A percentile compares a stretch with the other conserved stretches of the same genome.
phyloP scores from a whole-genome alignment of 2,329 filamentous ascomycete species.

The Phialophora tarda region DNA sequence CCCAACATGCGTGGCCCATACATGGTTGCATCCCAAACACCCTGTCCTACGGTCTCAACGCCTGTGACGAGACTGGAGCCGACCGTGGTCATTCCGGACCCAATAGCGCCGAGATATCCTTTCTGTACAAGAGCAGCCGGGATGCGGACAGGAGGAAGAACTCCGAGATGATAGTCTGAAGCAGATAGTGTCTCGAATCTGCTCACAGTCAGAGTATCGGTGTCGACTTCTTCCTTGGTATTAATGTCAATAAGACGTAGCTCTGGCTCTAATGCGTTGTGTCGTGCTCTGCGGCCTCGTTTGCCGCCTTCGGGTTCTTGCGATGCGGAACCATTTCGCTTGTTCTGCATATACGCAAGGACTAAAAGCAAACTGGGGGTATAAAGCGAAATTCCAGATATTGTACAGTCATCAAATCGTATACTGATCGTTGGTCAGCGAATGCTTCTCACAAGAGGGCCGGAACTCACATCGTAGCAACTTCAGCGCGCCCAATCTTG shows the following conservation, averaged over 20 bases:
- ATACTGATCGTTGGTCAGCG: slow-evolving; percentile 62
- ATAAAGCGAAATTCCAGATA: slow-evolving; percentile 96
- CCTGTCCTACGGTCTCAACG: slow-evolving; percentile 61
- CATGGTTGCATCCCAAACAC: slow-evolving; percentile 89
- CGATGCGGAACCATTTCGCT: slow-evolving; percentile 69
- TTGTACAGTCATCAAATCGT: slow-evolving; percentile 88
- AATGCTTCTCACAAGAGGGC: slow-evolving; percentile 3
- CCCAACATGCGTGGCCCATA: slow-evolving; percentile 74
- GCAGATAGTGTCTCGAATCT: slow-evolving; percentile 85
- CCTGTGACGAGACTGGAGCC: slow-evolving; percentile 47
- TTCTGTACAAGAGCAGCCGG: slow-evolving; percentile 68
- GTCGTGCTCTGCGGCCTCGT: slow-evolving; percentile 60
- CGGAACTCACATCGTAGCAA: slow-evolving; percentile 81
- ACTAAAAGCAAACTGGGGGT: slow-evolving; percentile 88
- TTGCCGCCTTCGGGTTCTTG: slow-evolving; percentile 50
- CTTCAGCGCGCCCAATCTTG: slow-evolving; percentile 80
- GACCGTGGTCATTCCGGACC: slow-evolving; percentile 49
- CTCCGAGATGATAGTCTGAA: slow-evolving; percentile 87
- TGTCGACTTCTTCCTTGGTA: slow-evolving; percentile 81
- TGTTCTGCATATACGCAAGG: slow-evolving; percentile 83
- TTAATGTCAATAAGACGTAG: slow-evolving; percentile 87
- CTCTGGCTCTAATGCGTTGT: slow-evolving; percentile 84
- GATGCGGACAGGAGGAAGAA: slow-evolving; percentile 77
- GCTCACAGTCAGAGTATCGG: slow-evolving; percentile 82
- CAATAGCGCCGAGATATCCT: slow-evolving; percentile 77